Evolutionary conservation across 305 asterid genomes (phyloP), one percentile per base, ranked within the genome.

Genomic region (Andrographis paniculata): DNA sequence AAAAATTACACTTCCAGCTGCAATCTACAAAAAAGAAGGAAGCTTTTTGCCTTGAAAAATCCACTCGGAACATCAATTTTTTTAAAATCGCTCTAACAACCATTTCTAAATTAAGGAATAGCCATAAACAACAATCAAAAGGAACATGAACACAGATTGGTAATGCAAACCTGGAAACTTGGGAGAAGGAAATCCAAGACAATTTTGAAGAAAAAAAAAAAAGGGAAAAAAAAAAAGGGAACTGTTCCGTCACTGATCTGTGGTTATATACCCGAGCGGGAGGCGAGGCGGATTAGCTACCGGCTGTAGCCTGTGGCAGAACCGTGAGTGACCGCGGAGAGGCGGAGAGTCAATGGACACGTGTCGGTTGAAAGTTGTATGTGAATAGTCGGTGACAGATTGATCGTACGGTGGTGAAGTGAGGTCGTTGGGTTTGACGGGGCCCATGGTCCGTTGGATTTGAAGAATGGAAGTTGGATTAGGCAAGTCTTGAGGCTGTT

Each of bases 1-100:
- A 45, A 59, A 50, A 41, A 52, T 51, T 20, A 53, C 42, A 50
- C 53, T 53, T 37, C 45, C 40, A 48, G 50, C 59, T 5, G 17
- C 17, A 13, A 17, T 30, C 30, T 17, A 59, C 6, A 36, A 30
- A 33, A 36, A 42, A 13, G 55, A 23, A 12, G 30, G 27, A 37
- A 28, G 47, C 53, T 22, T n/a, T 7, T 50, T 52, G 45, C 67
- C n/a, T 46, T 50, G 54, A 42, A 38, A 41, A 45, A 4, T 52
- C 42, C 42, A 58, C 50, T 42, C 22, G n/a, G 42, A 46, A 18
- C 15, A 42, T 45, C 37, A 45, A 13, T 38, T 3, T 13, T n/a
- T 51, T 12, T 5, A 45, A 45, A 60, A 40, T 21, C 14, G 19
- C 42, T 44, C 39, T 13, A 8, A 48, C 35, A 15, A 44, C 15